Evolutionary conservation across 345 rosid genomes (phyloP).

Genomic region (Conringia planisiliqua): DNA sequence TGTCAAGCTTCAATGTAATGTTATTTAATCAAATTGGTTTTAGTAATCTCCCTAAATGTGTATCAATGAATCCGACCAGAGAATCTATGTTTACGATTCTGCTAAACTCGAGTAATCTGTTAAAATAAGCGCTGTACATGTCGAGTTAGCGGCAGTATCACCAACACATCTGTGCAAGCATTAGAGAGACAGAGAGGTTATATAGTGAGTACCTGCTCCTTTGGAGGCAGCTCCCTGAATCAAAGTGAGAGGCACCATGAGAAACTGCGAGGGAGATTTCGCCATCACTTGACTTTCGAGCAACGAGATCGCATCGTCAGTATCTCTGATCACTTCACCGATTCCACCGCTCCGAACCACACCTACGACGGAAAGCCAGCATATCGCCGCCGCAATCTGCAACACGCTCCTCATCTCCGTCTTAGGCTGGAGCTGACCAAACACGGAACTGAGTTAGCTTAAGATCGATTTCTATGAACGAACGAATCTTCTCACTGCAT

Average conservation of each 20-base stretch:
- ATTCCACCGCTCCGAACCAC: slow-evolving; percentile 35
- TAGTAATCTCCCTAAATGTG: not conserved
- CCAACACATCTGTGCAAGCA: not conserved
- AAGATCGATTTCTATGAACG: not conserved
- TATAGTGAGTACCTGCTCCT: slow-evolving; percentile 63
- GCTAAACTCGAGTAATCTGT: not conserved
- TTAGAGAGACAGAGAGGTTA: not conserved
- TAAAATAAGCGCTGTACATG: too few species aligned
- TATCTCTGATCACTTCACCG: slow-evolving; percentile 24
- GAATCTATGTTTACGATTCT: not conserved
- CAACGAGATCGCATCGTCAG: slow-evolving; percentile 33
- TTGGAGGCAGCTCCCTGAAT: slow-evolving; percentile 72
- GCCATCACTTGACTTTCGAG: slow-evolving; percentile 30
- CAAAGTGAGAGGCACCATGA: slow-evolving; percentile 76
- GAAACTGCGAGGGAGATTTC: slow-evolving; percentile 37
- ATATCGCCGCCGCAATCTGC: slow-evolving; percentile 6
- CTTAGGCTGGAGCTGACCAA: not conserved
- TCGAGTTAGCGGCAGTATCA: too few species aligned
- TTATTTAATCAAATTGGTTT: not conserved
- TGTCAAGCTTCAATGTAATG: not conserved
- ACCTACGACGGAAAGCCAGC: not conserved
- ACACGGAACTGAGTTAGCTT: not conserved
- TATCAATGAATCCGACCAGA: too few species aligned
- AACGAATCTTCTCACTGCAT: slow-evolving; percentile 14
- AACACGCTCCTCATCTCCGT: slow-evolving; percentile 4